Conservation (phyloP, 2,329 filamentous ascomycete genomes). For the Botryotinia globosa region DNA sequence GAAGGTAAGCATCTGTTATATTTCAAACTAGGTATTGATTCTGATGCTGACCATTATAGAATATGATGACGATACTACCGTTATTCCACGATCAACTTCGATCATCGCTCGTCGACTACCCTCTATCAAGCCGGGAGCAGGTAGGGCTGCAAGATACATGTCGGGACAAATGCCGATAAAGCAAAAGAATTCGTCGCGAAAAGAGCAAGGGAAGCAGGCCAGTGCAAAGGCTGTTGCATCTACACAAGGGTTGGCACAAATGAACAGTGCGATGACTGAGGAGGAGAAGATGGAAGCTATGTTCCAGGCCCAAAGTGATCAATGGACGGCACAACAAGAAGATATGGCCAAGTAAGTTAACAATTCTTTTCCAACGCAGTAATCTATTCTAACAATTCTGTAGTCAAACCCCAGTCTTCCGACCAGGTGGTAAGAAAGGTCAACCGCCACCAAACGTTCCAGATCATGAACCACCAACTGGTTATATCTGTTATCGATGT, state of each 20-base stretch:
- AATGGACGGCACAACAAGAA: constrained; percentile 91
- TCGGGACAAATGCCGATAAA: constrained; percentile 91
- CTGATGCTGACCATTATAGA: constrained; percentile 55
- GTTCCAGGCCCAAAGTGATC: constrained; percentile 83
- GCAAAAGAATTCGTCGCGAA: constrained; percentile 75
- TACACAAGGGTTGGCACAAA: constrained; percentile 56
- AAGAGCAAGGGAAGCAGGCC: constrained; percentile 60
- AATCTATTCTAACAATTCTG: constrained; percentile 38
- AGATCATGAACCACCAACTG: constrained; percentile 87
- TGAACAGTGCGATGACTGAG: constrained; percentile 81
- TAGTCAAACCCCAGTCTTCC: constrained; percentile 62
- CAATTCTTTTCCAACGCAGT: constrained; percentile 37
- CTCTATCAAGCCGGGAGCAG: constrained; percentile 79
- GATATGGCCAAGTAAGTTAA: constrained; percentile 74
- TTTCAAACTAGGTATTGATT: constrained; percentile 28
- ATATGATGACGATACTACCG: constrained; percentile 97
- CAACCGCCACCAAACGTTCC: constrained; percentile 66
- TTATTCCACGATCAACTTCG: constrained; percentile 91
- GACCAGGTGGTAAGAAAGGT: constrained; percentile 51
- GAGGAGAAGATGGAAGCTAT: constrained; percentile 92
- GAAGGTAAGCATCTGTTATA: constrained; percentile 66
- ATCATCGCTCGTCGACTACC: constrained; percentile 87
- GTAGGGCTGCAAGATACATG: constrained; percentile 89
- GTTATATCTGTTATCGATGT: constrained; percentile 95
- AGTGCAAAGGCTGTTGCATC: constrained; percentile 53